phyloP scores from a whole-genome alignment of 1,139 yeast species.

The Suhomyces atakaporum region DNA sequence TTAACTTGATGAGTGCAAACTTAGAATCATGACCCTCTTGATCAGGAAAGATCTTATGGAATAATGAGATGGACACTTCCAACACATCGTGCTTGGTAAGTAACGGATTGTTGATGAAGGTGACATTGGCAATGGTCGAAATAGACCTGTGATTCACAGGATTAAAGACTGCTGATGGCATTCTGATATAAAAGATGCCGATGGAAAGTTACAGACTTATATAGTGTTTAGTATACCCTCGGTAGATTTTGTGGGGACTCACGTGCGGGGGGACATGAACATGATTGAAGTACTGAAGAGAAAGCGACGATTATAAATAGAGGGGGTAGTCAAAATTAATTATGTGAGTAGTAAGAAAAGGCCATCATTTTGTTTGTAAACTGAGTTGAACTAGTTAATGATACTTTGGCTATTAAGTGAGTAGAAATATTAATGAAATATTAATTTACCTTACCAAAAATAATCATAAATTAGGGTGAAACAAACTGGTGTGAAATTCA shows the following conservation, averaged over 20 bases:
- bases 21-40: conserved; percentile 17
- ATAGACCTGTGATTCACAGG: conserved; percentile 16
- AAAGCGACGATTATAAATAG: neutral
- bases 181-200: conserved; percentile 4
- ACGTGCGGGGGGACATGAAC: conserved; percentile 7
- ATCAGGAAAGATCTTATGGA: conserved; percentile 34
- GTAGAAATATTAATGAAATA: too few species aligned
- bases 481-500: too few species aligned
- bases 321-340: neutral
- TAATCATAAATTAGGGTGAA: too few species aligned
- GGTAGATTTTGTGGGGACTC: conserved; percentile 13
- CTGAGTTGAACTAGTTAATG: too few species aligned
- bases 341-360: too few species aligned
- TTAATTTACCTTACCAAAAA: too few species aligned
- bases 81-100: conserved; percentile 29
- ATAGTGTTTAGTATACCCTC: conserved; percentile 10
- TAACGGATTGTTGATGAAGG: conserved; percentile 34
- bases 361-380: too few species aligned
- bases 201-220: conserved; percentile 1
- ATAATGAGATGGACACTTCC: conserved; percentile 39
- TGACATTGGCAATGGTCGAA: conserved; percentile 32
- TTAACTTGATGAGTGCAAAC: conserved; percentile 37
- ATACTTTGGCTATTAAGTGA: too few species aligned
- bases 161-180: conserved; percentile 20
- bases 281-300: neutral